Conservation (phyloP, 2,329 filamentous ascomycete species). For the Fusarium buxicola region DNA sequence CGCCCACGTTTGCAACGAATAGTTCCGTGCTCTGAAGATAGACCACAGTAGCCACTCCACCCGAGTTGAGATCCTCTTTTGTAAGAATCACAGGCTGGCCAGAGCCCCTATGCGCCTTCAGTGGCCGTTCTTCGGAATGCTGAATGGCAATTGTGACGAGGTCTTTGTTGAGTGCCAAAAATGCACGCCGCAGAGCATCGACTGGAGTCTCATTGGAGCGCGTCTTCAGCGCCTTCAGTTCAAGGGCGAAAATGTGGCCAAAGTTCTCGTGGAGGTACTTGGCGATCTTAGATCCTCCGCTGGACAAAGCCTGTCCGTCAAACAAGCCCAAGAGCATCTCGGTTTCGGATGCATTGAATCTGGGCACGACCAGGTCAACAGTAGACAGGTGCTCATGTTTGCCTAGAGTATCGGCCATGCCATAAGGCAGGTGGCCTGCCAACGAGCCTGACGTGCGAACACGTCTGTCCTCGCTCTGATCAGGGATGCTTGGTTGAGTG, state of each 20-base stretch:
- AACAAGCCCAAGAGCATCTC: conserved; percentile 96
- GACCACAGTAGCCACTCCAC: conserved; percentile 90
- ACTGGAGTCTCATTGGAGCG: conserved; percentile 78
- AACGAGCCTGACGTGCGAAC: conserved; percentile 96
- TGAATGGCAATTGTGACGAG: conserved; percentile 86
- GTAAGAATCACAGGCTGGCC: conserved; percentile 80
- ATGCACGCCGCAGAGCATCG: conserved; percentile 88
- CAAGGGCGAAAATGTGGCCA: conserved; percentile 82
- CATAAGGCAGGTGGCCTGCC: conserved; percentile 91
- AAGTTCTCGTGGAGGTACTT: conserved; percentile 98
- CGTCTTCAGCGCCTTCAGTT: conserved; percentile 79
- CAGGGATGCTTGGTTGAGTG: conserved; percentile 91
- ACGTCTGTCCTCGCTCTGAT: conserved; percentile 93
- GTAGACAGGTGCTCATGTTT: conserved; percentile 95
- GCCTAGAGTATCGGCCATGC: conserved; percentile 96
- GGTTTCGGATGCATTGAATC: conserved; percentile 88
- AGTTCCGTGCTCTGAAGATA: conserved; percentile 92
- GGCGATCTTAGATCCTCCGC: conserved; percentile 92
- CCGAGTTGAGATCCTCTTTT: conserved; percentile 89
- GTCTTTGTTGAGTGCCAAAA: conserved; percentile 92
- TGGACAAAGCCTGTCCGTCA: conserved; percentile 90
- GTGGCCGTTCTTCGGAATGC: conserved; percentile 78
- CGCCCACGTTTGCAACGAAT: conserved; percentile 94
- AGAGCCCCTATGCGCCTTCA: conserved; percentile 76
- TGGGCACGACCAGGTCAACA: conserved; percentile 93